These are phyloP conservation scores for Colletotrichum eleusines DNA, from an alignment of 2,329 filamentous ascomycete species.

Conservation along the genomic window DNA sequence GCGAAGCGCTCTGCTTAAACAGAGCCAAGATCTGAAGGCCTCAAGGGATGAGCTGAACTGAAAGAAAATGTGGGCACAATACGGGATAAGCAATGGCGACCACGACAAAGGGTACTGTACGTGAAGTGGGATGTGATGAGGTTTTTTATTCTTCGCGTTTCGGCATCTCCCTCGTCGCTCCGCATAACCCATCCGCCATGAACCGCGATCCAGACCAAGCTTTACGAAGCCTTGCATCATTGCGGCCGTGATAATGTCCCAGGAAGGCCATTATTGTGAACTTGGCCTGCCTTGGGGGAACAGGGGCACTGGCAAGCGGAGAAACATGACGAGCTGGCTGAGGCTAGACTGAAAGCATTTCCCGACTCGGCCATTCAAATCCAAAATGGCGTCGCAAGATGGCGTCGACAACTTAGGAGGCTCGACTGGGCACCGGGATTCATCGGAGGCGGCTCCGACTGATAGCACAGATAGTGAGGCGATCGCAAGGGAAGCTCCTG, in stretches of 20 bases:
- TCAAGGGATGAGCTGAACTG: not conserved
- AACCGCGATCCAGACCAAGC: not conserved
- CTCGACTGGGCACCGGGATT: conserved; percentile 14
- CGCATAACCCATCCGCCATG: not conserved
- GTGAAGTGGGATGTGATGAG: conserved; percentile 12
- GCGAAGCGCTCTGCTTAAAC: not conserved
- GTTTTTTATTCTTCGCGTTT: conserved; percentile 16
- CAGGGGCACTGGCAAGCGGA: conserved; percentile 11
- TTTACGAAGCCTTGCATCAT: conserved; percentile 2
- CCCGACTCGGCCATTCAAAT: not conserved
- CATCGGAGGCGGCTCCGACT: conserved; percentile 32
- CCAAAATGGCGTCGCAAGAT: conserved; percentile 9
- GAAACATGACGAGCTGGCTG: conserved; percentile 34
- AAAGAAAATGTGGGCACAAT: not conserved
- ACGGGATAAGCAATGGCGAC: not conserved
- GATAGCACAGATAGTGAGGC: not conserved
- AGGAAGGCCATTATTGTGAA: conserved; percentile 6
- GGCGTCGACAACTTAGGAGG: conserved; percentile 7
- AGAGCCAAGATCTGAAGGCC: not conserved
- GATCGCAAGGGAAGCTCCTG: conserved; percentile 7
- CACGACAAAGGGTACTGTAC: not conserved
- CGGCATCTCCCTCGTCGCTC: not conserved
- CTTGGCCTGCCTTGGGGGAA: conserved; percentile 1
- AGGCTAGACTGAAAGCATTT: conserved; percentile 30
- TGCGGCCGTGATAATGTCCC: conserved; percentile 15